Conservation (phyloP, 352 stramenopile genomes). For the Peronospora belbahrii region DNA sequence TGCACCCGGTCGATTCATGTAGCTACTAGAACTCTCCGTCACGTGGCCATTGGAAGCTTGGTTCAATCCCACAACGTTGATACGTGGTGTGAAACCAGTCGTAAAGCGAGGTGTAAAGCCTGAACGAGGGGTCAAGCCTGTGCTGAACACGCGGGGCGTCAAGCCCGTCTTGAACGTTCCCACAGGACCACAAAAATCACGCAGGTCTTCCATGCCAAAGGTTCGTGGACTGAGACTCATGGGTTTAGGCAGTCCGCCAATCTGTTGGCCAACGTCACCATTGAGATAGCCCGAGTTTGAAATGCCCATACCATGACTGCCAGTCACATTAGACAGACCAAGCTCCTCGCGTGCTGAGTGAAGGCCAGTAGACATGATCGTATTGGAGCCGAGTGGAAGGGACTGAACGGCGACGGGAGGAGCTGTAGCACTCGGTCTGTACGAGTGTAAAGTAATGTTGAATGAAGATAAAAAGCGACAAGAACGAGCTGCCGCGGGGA, state of each 20-base stretch:
- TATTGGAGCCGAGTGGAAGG: slow-evolving; percentile 12
- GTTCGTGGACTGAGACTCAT: slow-evolving; percentile 70
- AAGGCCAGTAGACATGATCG: slow-evolving; percentile 57
- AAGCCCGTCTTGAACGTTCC: slow-evolving; percentile 80
- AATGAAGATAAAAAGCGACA: slow-evolving; percentile 1
- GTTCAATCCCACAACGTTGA: slow-evolving; percentile 43
- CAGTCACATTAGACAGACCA: slow-evolving; percentile 42
- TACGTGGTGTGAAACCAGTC: slow-evolving; percentile 70
- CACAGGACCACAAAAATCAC: slow-evolving; percentile 72
- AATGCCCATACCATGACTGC: slow-evolving; percentile 31
- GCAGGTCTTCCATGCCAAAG: slow-evolving; percentile 81
- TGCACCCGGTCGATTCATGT: slow-evolving; percentile 28
- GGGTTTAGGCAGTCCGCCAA: slow-evolving; percentile 45
- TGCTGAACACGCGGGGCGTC: slow-evolving; percentile 75
- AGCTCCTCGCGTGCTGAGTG: slow-evolving; percentile 69
- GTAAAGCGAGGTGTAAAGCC: slow-evolving; percentile 77
- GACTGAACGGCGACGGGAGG: slow-evolving; percentile 7
- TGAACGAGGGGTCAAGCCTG: slow-evolving; percentile 66
- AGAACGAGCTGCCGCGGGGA: background rate
- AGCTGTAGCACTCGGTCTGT: slow-evolving; percentile 27
- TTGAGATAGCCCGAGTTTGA: slow-evolving; percentile 28
- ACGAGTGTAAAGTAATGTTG: slow-evolving; percentile 30
- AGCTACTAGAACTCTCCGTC: slow-evolving; percentile 37
- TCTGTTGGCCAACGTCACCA: slow-evolving; percentile 24
- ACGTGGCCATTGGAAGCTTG: slow-evolving; percentile 29